Percentiles rank a stretch among this genome's conserved stretches.
These are phyloP conservation scores for Globisporangium sylvaticum DNA, from an alignment of 352 stramenopile species.

Conservation along the genomic window DNA sequence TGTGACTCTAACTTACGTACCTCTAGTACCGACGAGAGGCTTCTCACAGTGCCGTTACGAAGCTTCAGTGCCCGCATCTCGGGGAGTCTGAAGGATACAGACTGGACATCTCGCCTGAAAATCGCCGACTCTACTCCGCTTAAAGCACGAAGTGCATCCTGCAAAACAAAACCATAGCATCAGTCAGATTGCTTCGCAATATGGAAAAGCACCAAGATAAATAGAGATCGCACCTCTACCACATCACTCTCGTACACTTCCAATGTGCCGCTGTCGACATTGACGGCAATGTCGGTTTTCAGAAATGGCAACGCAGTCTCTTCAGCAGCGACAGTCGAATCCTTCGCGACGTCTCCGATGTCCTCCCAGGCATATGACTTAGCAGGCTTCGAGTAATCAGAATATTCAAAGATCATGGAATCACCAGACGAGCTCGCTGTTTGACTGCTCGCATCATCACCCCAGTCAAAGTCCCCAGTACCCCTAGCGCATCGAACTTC, in stretches of 20 bases:
- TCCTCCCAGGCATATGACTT: slow-evolving; percentile 38
- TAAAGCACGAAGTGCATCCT: slow-evolving; percentile 58
- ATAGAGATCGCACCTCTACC: slow-evolving; percentile 37
- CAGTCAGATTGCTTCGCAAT: background rate
- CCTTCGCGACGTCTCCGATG: slow-evolving; percentile 24
- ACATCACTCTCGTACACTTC: slow-evolving; percentile 56
- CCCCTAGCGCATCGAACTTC: slow-evolving; percentile 16
- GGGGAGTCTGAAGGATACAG: slow-evolving; percentile 44
- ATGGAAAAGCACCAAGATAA: background rate
- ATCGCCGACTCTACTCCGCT: slow-evolving; percentile 63
- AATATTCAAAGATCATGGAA: background rate
- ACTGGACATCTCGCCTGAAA: slow-evolving; percentile 36
- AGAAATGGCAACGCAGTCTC: slow-evolving; percentile 14
- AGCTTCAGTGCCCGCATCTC: slow-evolving; percentile 38
- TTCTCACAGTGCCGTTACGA: slow-evolving; percentile 30
- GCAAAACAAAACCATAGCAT: background rate
- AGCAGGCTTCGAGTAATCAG: background rate
- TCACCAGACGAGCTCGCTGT: slow-evolving; percentile 14
- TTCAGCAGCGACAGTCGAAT: slow-evolving; percentile 3
- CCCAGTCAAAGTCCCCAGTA: background rate
- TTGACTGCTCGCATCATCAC: slow-evolving; percentile 18
- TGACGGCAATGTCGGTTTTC: slow-evolving; percentile 13
- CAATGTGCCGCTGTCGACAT: slow-evolving; percentile 12
- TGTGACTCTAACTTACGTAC: slow-evolving; percentile 14
- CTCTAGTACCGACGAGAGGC: slow-evolving; percentile 43